Evolutionary conservation across 1,284 basidiomycete genomes (phyloP).

Genomic region (Farysia itapuensis): DNA sequence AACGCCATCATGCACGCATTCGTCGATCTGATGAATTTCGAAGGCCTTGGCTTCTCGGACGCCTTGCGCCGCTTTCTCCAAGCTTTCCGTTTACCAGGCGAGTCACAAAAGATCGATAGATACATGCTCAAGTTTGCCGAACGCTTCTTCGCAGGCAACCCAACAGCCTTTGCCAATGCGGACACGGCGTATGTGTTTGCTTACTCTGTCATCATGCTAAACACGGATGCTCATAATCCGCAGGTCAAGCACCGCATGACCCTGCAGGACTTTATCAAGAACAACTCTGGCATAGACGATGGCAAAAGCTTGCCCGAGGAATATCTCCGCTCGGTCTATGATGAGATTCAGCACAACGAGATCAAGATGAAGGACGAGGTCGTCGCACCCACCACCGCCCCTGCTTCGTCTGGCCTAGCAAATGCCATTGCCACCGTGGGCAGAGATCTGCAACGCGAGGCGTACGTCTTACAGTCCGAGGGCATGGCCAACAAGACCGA

Average conservation of each 20-base stretch:
- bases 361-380: conserved; percentile 61
- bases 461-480: conserved; percentile 57
- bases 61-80: conserved; percentile 57
- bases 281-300: conserved; percentile 59
- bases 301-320: conserved; percentile 55
- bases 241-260: conserved; percentile 60
- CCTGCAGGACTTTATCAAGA: conserved; percentile 58
- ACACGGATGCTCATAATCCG: conserved; percentile 59
- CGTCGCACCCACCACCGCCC: conserved; percentile 11
- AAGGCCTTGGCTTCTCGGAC: conserved; percentile 50
- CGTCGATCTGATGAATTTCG: conserved; percentile 59
- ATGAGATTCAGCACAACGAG: conserved; percentile 58
- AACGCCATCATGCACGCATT: conserved; percentile 60
- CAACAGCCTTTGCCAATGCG: conserved; percentile 56
- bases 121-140: conserved; percentile 61
- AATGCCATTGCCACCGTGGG: conserved; percentile 56
- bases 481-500: conserved; percentile 60
- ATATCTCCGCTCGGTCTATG: conserved; percentile 50
- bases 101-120: conserved; percentile 59
- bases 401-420: conserved; percentile 44
- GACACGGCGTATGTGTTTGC: conserved; percentile 60
- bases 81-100: conserved; percentile 58
- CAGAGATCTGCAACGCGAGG: conserved; percentile 56
- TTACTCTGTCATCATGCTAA: conserved; percentile 60
- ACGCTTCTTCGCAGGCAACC: conserved; percentile 56